A percentile compares a stretch with the other conserved stretches of the same genome.
Evolutionary conservation across 75 land plant genomes (phyloP).

Genomic region (Isoetes taiwanensis): DNA sequence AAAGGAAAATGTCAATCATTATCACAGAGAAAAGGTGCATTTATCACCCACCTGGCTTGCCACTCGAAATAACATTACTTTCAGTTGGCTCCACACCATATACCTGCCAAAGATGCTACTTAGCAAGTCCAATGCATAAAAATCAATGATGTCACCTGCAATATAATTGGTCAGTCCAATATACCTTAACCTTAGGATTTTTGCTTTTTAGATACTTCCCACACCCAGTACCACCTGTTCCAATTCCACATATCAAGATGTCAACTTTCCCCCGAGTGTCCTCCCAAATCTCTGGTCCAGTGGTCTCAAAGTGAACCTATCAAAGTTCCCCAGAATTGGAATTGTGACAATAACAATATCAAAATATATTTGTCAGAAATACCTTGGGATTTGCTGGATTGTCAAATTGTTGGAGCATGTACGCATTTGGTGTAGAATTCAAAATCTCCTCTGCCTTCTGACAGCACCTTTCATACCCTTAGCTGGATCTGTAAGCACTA

Average conservation of each 20-base stretch:
- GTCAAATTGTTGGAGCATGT: slow-evolving; percentile 82
- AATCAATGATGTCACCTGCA: not conserved
- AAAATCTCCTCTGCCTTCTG: slow-evolving; percentile 55
- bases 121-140: not conserved
- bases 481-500: slow-evolving; percentile 69
- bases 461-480: slow-evolving; percentile 89
- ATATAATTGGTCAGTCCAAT: no score
- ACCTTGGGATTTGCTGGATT: slow-evolving; percentile 82
- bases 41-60: slow-evolving; percentile 60
- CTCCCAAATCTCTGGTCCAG: slow-evolving; percentile 93
- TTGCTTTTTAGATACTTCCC: slow-evolving; percentile 73
- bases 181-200: slow-evolving; percentile 86
- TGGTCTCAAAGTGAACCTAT: slow-evolving; percentile 77
- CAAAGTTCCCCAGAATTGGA: not conserved
- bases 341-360: not conserved
- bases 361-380: not conserved
- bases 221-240: slow-evolving; percentile 97
- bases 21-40: no score
- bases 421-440: slow-evolving; percentile 50
- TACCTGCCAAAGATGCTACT: slow-evolving; percentile 29
- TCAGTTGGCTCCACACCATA: slow-evolving; percentile 90
- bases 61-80: slow-evolving; percentile 68
- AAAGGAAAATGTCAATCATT: no score
- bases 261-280: slow-evolving; percentile 79
- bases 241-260: slow-evolving; percentile 81